These are phyloP conservation scores for Ogataea glucozyma DNA, from an alignment of 805 yeast genomes.

Conservation along the genomic window DNA sequence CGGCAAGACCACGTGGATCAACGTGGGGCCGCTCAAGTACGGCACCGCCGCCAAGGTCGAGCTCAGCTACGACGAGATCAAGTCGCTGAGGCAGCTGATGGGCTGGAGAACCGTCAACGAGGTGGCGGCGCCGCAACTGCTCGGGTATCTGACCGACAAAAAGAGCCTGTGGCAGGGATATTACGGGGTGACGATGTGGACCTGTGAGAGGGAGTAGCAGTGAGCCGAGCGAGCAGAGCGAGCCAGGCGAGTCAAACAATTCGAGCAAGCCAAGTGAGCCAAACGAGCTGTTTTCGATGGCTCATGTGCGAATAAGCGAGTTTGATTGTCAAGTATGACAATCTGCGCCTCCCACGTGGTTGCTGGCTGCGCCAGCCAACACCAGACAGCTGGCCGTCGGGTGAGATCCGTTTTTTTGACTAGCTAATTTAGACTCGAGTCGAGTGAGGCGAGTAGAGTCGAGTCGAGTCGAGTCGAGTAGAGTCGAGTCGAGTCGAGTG, in stretches of 20 bases:
- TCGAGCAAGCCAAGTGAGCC: no score
- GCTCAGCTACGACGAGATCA: slow-evolving; percentile 68
- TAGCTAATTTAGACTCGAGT: no score
- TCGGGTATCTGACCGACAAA: slow-evolving; percentile 68
- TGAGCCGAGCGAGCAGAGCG: not conserved
- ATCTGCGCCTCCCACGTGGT: no score
- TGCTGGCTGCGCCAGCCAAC: no score
- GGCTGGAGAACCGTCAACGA: slow-evolving; percentile 62
- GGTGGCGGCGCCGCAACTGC: slow-evolving; percentile 36
- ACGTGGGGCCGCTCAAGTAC: slow-evolving; percentile 89
- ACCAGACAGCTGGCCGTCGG: no score
- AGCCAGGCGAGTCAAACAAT: not conserved
- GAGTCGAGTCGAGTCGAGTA: no score
- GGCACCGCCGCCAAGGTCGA: slow-evolving; percentile 83
- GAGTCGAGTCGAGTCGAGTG: no score
- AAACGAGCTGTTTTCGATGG: no score
- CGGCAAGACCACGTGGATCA: slow-evolving; percentile 69
- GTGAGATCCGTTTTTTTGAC: no score
- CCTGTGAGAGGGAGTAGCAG: slow-evolving; percentile 30
- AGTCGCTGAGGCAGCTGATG: slow-evolving; percentile 47
- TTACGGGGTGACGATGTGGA: slow-evolving; percentile 66
- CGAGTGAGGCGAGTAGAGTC: no score
- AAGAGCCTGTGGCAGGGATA: slow-evolving; percentile 76
- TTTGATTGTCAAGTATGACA: no score
- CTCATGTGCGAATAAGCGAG: no score